A percentile compares a stretch with the other conserved stretches of the same genome.
These are phyloP conservation scores for Bifiguratus adelaidae DNA, from an alignment of 192 early-diverging fungal species.

Conservation along the genomic window DNA sequence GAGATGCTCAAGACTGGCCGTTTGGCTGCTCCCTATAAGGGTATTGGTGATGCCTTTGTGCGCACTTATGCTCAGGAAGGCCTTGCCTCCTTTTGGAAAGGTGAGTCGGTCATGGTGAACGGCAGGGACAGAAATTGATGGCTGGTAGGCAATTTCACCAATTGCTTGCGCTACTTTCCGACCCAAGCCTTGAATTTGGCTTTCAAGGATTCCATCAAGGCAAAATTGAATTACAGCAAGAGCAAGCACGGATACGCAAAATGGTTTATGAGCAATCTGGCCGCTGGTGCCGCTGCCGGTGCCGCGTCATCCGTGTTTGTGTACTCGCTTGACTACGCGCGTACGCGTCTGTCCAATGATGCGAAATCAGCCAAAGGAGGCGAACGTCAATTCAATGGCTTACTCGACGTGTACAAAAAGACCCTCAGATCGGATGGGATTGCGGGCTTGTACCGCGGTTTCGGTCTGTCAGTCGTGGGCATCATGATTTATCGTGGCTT, in stretches of 20 bases:
- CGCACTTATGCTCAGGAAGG: slow-evolving; percentile 68
- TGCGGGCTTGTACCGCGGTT: slow-evolving; percentile 75
- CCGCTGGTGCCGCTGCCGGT: slow-evolving; percentile 73
- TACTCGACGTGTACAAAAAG: slow-evolving; percentile 51
- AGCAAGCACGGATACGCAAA: slow-evolving; percentile 45
- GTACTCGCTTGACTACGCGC: slow-evolving; percentile 79
- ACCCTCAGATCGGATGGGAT: slow-evolving; percentile 44
- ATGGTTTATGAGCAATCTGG: slow-evolving; percentile 69
- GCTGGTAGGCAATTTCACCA: slow-evolving; percentile 76
- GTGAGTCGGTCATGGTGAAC: no score
- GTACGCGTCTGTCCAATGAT: slow-evolving; percentile 77
- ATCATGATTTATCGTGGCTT: slow-evolving; percentile 56
- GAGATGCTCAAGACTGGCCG: not conserved
- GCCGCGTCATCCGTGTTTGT: slow-evolving; percentile 65
- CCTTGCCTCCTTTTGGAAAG: slow-evolving; percentile 42
- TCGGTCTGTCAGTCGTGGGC: slow-evolving; percentile 71
- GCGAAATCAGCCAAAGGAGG: slow-evolving; percentile 28
- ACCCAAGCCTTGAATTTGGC: slow-evolving; percentile 83
- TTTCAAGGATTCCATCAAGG: slow-evolving; percentile 81
- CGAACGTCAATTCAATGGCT: slow-evolving; percentile 69
- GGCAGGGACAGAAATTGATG: no score
- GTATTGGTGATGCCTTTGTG: slow-evolving; percentile 68
- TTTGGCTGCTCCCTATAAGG: slow-evolving; percentile 47
- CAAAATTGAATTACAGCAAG: slow-evolving; percentile 52
- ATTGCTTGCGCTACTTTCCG: slow-evolving; percentile 82